Base-by-base conservation (phyloP, 2,329 filamentous ascomycete species). In the Botrytis elliptica region DNA sequence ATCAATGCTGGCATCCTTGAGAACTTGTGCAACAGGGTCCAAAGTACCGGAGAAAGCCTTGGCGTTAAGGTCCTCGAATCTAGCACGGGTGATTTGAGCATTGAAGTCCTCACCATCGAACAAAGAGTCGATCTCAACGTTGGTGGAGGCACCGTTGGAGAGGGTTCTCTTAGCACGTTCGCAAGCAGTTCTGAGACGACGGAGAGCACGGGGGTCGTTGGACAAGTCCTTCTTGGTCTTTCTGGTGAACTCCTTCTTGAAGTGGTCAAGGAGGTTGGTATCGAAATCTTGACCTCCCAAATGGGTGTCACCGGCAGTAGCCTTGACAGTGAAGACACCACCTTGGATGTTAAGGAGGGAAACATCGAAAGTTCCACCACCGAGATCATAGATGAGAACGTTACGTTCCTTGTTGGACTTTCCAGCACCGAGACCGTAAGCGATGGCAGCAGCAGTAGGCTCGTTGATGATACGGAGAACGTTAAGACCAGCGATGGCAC, bases 401-500 rank as follows among this genome's bases (percentile, higher is more conserved):
- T 98, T 97, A 83, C 96, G 94, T 90, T 98, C 96, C 90, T 97
- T 97, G 85, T 93, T 93, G 72, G 93, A 93, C 89, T 97, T 97
- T 87, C 94, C 94, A 79, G 93, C 89, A 83, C 95, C 95, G 76
- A 99, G 93, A 90, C 96, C 96, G 85, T 99, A 99, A 81, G 96
- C 96, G 82, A 98, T 98, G 81, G 96, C 96, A 76, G 96, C 96
- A 80, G 96, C 96, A 77, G 96, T 99, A 76, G 96, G 96, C 89
- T 99, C 96, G 91, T 99, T 99, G 88, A 99, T 98, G 88, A 99
- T 98, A 90, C 96, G 95, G 85, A 99, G 95, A 80, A 99, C 94
- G 87, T 98, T 98, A 77, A 99, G 91, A 81, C 95, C 96, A 82
- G 95, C 88, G 83, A 99, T 99, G 84, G 95, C 93, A 91, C 96